Evolutionary conservation across 2,329 filamentous ascomycete genomes (phyloP).

Genomic region (Penicillium palitans): DNA sequence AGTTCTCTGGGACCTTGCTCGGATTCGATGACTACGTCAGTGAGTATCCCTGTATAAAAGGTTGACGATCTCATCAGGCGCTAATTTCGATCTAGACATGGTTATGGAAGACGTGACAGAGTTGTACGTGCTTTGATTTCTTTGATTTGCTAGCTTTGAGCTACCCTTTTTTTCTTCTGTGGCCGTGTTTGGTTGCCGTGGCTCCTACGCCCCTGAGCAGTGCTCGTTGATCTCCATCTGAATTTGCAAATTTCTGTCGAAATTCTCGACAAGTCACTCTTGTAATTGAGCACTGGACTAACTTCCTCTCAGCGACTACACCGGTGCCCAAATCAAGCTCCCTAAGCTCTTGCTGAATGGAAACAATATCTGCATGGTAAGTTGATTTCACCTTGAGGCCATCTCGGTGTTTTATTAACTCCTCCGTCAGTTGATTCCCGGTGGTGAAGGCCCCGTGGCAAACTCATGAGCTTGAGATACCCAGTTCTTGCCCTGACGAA

Average conservation of each 20-base stretch:
- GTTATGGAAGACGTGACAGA: conserved; percentile 96
- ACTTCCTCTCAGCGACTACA: conserved; percentile 70
- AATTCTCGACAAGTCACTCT: not conserved
- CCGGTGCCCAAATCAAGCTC: conserved; percentile 81
- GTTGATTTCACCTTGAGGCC: conserved; percentile 20
- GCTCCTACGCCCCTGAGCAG: not conserved
- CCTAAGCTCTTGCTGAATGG: conserved; percentile 95
- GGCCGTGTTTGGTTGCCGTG: not conserved
- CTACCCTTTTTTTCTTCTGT: not conserved
- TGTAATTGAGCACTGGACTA: conserved; percentile 12
- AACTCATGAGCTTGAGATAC: conserved; percentile 26
- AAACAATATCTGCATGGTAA: conserved; percentile 99
- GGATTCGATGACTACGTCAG: conserved; percentile 99
- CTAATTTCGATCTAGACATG: conserved; percentile 68
- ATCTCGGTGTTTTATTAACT: conserved; percentile 7
- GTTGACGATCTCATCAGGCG: conserved; percentile 12
- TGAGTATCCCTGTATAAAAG: conserved; percentile 58
- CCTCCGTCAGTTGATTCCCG: conserved; percentile 66
- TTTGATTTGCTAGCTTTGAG: not conserved
- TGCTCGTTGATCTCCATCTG: not conserved
- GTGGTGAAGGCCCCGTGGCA: conserved; percentile 67
- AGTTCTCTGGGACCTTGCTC: conserved; percentile 90
- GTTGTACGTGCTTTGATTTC: conserved; percentile 62
- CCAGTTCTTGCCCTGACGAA: conserved; percentile 13
- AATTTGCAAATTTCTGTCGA: not conserved